Percentiles rank a stretch among this genome's conserved stretches.
Conservation (phyloP, 352 stramenopile genomes). For the Pythium grandisporangium region DNA sequence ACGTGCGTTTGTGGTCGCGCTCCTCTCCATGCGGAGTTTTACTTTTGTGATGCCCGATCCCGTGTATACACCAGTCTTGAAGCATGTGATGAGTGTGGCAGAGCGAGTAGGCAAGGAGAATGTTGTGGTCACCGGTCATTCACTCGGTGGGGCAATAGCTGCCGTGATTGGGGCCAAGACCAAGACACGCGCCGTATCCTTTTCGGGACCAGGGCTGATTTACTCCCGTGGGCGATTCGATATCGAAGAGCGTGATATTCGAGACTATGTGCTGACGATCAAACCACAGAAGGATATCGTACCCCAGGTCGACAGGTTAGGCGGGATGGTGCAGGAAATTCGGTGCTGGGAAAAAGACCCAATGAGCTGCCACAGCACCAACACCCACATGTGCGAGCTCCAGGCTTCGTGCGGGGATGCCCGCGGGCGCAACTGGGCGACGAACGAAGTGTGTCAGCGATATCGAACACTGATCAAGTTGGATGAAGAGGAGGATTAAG, state of each 20-base stretch:
- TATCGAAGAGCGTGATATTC: conserved; percentile 43
- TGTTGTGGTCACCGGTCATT: conserved; percentile 70
- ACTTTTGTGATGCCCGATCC: conserved; percentile 35
- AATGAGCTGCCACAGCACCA: conserved; percentile 62
- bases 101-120: conserved; percentile 36
- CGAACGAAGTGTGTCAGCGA: conserved; percentile 39
- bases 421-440: conserved; percentile 50
- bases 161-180: conserved; percentile 70
- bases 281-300: conserved; percentile 76
- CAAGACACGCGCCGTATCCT: conserved; percentile 61
- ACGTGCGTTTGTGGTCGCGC: conserved; percentile 18
- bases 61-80: conserved; percentile 44
- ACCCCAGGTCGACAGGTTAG: conserved; percentile 61
- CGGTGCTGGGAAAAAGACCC: conserved; percentile 57
- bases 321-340: conserved; percentile 71
- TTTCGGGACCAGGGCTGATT: conserved; percentile 60
- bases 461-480: conserved; percentile 30
- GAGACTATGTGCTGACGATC: conserved; percentile 75
- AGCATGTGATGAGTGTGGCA: conserved; percentile 36
- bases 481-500: too few relatives aligned
- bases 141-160: conserved; percentile 64
- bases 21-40: conserved; percentile 21
- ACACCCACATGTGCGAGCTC: conserved; percentile 69
- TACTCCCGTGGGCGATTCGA: conserved; percentile 70
- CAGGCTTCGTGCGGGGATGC: conserved; percentile 63